Base-by-base conservation (phyloP, 2,329 filamentous ascomycete genomes). In the Orbilia javanica region DNA sequence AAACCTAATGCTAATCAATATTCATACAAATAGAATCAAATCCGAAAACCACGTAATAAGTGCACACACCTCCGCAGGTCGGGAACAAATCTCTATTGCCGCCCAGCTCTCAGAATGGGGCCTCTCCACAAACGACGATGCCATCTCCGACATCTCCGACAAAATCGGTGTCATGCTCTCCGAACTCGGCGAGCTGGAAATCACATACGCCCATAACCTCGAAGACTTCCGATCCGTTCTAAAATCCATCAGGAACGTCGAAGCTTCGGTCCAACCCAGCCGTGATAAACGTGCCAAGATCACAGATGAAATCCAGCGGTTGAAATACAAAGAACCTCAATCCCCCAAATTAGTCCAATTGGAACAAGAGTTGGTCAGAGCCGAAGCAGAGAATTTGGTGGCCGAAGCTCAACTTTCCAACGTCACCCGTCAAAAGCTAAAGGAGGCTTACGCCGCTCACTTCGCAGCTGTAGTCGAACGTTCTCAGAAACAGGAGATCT, bases 351-450 rank as follows among this genome's bases (percentile, higher is more conserved):
- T 98, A 69, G 90, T 93, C 39, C 91, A 91, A 22, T 88, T 98
- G 67, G 96, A 99, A 87, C 96, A 99, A 86, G 96, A 98, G 87
- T 90, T 99, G 66, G 94, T 99, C 66, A 89, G 96, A 80, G 94
- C 95, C 25, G 96, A 99, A 87, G 96, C 96, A 2, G 94, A 98
- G 87, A 96, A 93, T 82, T 86, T 99, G 75, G 96, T 99, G 62
- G 96, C 96, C 0, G 96, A 99, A 85, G 96, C 96, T 22, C 96
- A 99, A 85, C 87, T 99, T 84, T 95, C 92, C 83, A 99, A 99
- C 84, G 90, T 97, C 92, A 98, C 96, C 39, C 92, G 96, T 73
- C 92, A 96, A 85, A 98, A 97, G 86, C 88, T 99, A 85, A 97
- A 97, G 86, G 93, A 97, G 85, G 93, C 96, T 25, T 98, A 95